These are phyloP conservation scores for Sanghuangporus baumii DNA, from an alignment of 1,284 basidiomycete species.

Conservation along the genomic window DNA sequence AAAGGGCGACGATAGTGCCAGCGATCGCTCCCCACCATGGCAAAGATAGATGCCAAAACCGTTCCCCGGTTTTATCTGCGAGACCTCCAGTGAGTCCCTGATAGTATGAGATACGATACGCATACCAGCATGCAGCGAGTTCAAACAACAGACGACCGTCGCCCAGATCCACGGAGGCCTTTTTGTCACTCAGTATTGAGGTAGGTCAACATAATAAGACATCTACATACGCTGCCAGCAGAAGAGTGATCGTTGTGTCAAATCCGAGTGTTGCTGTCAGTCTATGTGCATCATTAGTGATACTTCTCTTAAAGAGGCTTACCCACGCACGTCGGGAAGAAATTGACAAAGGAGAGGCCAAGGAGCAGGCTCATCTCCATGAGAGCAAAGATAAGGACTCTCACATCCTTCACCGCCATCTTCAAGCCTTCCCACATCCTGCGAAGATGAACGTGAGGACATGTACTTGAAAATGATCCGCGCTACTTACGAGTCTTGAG, in stretches of 20 bases:
- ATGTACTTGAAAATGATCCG: not conserved
- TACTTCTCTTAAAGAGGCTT: not conserved
- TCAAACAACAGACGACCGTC: constrained; percentile 28
- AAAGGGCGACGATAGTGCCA: constrained; percentile 25
- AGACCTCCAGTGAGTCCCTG: not conserved
- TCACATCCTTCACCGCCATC: constrained; percentile 58
- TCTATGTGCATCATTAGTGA: constrained; percentile 19
- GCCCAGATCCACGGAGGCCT: constrained; percentile 27
- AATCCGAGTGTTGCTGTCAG: constrained; percentile 34
- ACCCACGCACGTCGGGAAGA: constrained; percentile 59
- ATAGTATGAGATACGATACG: constrained; percentile 14
- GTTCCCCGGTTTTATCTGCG: constrained; percentile 20
- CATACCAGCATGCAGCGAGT: constrained; percentile 34
- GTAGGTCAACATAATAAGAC: constrained; percentile 17
- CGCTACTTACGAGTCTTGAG: constrained; percentile 24
- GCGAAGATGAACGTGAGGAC: not conserved
- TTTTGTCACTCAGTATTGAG: not conserved
- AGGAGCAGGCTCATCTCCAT: constrained; percentile 47
- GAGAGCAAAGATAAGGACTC: constrained; percentile 54
- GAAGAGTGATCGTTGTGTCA: constrained; percentile 28
- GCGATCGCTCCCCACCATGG: constrained; percentile 19
- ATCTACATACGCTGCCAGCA: constrained; percentile 31
- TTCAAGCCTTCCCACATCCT: constrained; percentile 50
- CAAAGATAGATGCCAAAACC: constrained; percentile 30
- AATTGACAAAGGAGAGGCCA: constrained; percentile 66